Evolutionary conservation across 2,329 filamentous ascomycete genomes (phyloP), one percentile per base, ranked within the genome.

Genomic region (Gyromitra esculenta): DNA sequence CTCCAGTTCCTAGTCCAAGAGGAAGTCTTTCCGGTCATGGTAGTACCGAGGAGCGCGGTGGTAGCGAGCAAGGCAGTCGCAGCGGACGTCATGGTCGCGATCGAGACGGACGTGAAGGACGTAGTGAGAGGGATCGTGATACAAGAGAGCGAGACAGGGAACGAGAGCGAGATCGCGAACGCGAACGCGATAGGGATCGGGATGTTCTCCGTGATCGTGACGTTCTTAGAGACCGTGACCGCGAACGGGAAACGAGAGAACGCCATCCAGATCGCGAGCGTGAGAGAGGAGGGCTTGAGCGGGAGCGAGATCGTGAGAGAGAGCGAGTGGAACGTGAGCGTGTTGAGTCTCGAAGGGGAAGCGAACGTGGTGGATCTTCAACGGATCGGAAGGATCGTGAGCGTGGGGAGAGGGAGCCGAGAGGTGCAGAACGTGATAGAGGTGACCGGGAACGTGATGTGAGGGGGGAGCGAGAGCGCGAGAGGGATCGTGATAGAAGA

Each of bases 201-300:
- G 80, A 77, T 11, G 54, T 48, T 9, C 25, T 37, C n/a, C 73
- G 75, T 13, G 78, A 80, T 8, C 68, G 78, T 7, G 79, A 79
- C 52, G 25, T 57, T 35, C 64, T 52, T 15, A 59, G 72, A 21
- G 75, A 77, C 8, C 76, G 79, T 31, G 78, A 79, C 15, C 56
- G 78, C 15, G 79, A 80, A 35, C 79, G 79, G 8, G 79, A 81
- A 57, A 72, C 25, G 50, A 75, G 37, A 15, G 78, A 79, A 13
- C 65, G 64, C 15, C 62, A 78, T 25, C 50, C 74, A 13, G 77
- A 80, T 31, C 73, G 77, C 15, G 80, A 81, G 8, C 78, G 78
- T 8, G 70, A 79, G 57, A 35, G 45, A 13, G 68, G 45, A 13
- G 68, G 71, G 7, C 54, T 59, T 31, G 78, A 78, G 15, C 65